Evolutionary conservation across 176 grass and related monocot species (phyloP), one percentile per base, ranked within the genome.

Genomic region (Ensete ventricosum): DNA sequence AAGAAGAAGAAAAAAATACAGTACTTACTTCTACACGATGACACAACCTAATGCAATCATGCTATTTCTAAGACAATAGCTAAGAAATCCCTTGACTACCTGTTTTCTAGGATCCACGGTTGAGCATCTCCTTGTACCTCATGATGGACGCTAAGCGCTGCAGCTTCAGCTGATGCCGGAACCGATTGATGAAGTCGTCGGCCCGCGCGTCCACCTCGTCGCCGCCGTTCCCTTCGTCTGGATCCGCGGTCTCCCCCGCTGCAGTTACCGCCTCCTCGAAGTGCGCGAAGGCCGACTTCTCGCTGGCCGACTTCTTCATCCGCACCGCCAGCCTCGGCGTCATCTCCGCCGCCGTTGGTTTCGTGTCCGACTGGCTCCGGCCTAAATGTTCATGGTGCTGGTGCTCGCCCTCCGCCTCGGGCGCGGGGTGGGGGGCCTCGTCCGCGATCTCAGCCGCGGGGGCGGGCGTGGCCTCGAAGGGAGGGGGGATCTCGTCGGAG

Each of bases 151-250:
- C 68, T 16, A 98, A 79, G 63, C 95, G 90, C 83, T 98, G 95
- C 52, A 98, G 82, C 86, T 85, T 89, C 51, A 98, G 82, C 82
- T 98, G 80, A 43, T 91, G 82, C 29, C 19, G 86, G 82, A 98
- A 98, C 13, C 67, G 85, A 80, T 89, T 98, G 69, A 98, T 98
- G 88, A 98, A 98, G 77, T 87, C 86, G 75, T 98, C 90, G 2
- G 95, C 95, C 58, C 77, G 75, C 9, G 88, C 90, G 83, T 98
- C 90, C 54, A 98, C 95, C 84, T 83, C 81, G 6, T 21, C 26
- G 73, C 80, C 78, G 65, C 77, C 21, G 77, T 88, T 62, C 63
- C 75, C 1, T 77, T 79, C 49, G 77, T 0, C 52, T 17, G 27
- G 3, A 23, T n/a, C 71, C 81, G 2, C 62, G 68, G 0, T 1